phyloP scores from a whole-genome alignment of 371 early-diverging fungal species.

The Globomyces sp. region DNA sequence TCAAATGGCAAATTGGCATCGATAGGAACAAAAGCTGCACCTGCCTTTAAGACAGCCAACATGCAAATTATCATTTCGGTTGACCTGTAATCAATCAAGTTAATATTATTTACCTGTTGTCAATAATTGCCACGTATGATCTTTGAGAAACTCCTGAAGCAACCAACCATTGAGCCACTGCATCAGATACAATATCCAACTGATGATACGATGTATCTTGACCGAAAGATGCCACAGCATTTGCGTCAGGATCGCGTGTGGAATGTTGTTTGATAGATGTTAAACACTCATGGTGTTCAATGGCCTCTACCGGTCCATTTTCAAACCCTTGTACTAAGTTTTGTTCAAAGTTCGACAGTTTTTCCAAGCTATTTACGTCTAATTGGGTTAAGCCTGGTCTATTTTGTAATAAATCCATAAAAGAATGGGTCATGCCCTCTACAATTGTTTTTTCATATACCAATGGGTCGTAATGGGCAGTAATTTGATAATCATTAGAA shows the following conservation, averaged over 20 bases:
- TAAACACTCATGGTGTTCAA: no score
- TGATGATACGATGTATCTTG: constrained; percentile 14
- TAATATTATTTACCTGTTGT: neutral
- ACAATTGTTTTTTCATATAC: no score
- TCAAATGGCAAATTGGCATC: constrained; percentile 25
- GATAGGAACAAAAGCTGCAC: constrained; percentile 29
- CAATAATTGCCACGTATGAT: constrained; percentile 5
- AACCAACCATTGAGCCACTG: constrained; percentile 6
- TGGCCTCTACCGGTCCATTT: no score
- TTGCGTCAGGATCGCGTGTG: neutral
- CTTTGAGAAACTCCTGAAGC: neutral
- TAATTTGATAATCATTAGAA: no score
- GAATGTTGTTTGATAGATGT: neutral
- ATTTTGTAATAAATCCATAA: no score
- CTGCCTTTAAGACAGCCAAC: constrained; percentile 23
- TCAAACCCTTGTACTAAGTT: no score
- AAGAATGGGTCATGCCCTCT: no score
- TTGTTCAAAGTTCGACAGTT: no score
- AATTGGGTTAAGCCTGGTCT: no score
- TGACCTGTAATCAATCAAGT: constrained; percentile 6
- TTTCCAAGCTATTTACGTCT: no score
- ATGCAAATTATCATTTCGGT: constrained; percentile 28
- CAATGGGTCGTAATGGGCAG: no score
- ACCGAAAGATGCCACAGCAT: neutral
- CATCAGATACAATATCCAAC: constrained; percentile 7